phyloP scores from a whole-genome alignment of 768 basidiomycete species.

The Pulveroboletus frians region DNA sequence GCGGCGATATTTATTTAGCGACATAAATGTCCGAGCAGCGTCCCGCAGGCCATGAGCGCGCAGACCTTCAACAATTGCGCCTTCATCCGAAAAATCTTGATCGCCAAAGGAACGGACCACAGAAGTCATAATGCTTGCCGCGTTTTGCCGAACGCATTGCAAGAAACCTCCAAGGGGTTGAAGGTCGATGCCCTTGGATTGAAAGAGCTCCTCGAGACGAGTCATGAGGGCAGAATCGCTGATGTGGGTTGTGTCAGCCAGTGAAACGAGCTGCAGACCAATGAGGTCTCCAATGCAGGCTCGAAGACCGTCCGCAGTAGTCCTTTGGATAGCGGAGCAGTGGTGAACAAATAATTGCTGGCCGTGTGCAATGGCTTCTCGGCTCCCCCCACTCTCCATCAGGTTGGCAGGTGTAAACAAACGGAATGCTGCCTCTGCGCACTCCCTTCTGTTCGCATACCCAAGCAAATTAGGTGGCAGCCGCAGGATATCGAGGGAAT shows the following conservation, averaged over 20 bases:
- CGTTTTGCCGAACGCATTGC: slow-evolving; percentile 36
- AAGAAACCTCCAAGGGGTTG: slow-evolving; percentile 31
- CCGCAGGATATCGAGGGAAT: slow-evolving; percentile 46
- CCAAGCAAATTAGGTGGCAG: slow-evolving; percentile 75
- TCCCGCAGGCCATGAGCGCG: slow-evolving; percentile 30
- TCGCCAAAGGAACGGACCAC: slow-evolving; percentile 64
- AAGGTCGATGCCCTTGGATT: slow-evolving; percentile 29
- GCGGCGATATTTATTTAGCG: slow-evolving; percentile 49
- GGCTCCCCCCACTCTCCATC: slow-evolving; percentile 34
- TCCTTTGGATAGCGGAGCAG: slow-evolving; percentile 55
- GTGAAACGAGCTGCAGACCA: slow-evolving; percentile 52
- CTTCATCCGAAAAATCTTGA: slow-evolving; percentile 52
- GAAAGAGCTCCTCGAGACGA: slow-evolving; percentile 35
- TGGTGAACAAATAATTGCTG: slow-evolving; percentile 50
- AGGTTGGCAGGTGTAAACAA: slow-evolving; percentile 66
- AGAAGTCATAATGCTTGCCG: slow-evolving; percentile 54
- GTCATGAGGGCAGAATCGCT: slow-evolving; percentile 18
- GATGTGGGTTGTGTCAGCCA: slow-evolving; percentile 33
- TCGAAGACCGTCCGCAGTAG: slow-evolving; percentile 44
- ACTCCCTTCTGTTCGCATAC: slow-evolving; percentile 60
- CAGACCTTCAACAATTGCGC: slow-evolving; percentile 48
- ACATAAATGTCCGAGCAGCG: slow-evolving; percentile 42
- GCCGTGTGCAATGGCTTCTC: slow-evolving; percentile 33
- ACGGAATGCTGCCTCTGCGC: slow-evolving; percentile 61
- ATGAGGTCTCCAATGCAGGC: slow-evolving; percentile 68